These are phyloP conservation scores for Harringtonia lauricola DNA, from an alignment of 2,329 filamentous ascomycete genomes.

Conservation along the genomic window DNA sequence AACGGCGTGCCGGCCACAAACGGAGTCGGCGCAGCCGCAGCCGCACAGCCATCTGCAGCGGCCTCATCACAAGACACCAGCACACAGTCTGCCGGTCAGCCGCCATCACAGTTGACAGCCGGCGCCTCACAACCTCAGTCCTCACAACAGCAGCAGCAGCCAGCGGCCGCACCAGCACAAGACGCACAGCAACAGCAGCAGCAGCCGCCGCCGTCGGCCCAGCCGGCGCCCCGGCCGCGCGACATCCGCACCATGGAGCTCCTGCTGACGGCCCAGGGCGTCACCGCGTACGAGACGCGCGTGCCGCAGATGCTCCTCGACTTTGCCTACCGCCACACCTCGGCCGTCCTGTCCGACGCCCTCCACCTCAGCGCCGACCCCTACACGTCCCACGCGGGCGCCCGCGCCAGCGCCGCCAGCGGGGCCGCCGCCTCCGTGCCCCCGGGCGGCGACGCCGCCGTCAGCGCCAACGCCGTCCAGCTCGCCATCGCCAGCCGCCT, in stretches of 20 bases:
- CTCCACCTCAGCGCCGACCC: slow-evolving; percentile 59
- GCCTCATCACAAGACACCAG: slow-evolving; percentile 8
- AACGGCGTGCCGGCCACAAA: slow-evolving; percentile 35
- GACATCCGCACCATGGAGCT: slow-evolving; percentile 73
- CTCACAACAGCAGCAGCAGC: slow-evolving; percentile 3
- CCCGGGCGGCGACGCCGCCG: slow-evolving; percentile 37
- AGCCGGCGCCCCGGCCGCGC: slow-evolving; percentile 35
- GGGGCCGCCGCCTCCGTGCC: slow-evolving; percentile 37
- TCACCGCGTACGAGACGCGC: slow-evolving; percentile 69
- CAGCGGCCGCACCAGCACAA: background rate
- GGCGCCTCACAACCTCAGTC: background rate
- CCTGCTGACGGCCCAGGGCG: slow-evolving; percentile 66
- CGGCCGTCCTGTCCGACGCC: slow-evolving; percentile 58
- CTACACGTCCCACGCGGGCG: slow-evolving; percentile 47
- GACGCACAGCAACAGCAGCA: slow-evolving; percentile 2
- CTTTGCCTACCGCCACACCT: slow-evolving; percentile 76
- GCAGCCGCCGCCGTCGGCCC: background rate
- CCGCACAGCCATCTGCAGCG: slow-evolving; percentile 4
- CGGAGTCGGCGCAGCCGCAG: slow-evolving; percentile 12
- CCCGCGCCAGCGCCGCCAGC: slow-evolving; percentile 35
- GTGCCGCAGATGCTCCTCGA: slow-evolving; percentile 76
- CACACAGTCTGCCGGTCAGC: slow-evolving; percentile 7
- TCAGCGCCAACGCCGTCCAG: slow-evolving; percentile 56
- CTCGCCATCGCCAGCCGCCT: slow-evolving; percentile 62
- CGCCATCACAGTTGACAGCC: slow-evolving; percentile 11